These are phyloP conservation scores for Argentina anserina DNA, from an alignment of 306 rosid species.

Conservation along the genomic window DNA sequence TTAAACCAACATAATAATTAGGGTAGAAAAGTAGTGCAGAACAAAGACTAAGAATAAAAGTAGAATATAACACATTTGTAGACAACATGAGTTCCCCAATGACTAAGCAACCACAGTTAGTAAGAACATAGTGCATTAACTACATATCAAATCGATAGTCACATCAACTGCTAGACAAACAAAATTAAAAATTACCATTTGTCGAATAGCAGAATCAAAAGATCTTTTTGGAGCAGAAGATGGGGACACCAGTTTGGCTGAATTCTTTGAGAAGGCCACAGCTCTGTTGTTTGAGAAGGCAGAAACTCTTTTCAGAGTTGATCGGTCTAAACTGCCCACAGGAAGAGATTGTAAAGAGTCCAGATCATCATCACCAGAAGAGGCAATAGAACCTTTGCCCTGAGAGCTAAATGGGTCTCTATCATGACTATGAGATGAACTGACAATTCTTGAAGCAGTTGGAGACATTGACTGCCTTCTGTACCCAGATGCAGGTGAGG, in stretches of 20 bases:
- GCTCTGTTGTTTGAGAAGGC: slow-evolving; percentile 50
- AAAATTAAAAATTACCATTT: slow-evolving; percentile 49
- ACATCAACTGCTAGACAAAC: not conserved
- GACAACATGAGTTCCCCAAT: not conserved
- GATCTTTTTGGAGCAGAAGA: slow-evolving; percentile 70
- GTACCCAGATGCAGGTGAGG: slow-evolving; percentile 38
- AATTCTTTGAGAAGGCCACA: slow-evolving; percentile 52
- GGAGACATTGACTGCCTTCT: slow-evolving; percentile 80
- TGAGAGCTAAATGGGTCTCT: slow-evolving; percentile 66
- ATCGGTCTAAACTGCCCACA: slow-evolving; percentile 56
- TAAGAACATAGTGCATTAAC: not conserved
- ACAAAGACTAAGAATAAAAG: not conserved
- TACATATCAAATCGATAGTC: not conserved
- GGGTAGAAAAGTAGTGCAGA: not conserved
- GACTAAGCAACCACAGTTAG: not conserved
- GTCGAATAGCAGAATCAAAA: slow-evolving; percentile 68
- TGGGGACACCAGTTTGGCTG: slow-evolving; percentile 50
- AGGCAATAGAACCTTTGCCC: slow-evolving; percentile 75
- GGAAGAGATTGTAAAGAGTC: slow-evolving; percentile 69
- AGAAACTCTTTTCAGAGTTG: slow-evolving; percentile 46
- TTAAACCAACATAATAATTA: not conserved
- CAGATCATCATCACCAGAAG: slow-evolving; percentile 79
- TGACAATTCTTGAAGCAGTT: slow-evolving; percentile 68
- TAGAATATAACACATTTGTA: not conserved
- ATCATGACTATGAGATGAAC: slow-evolving; percentile 71